Percentiles rank a stretch among this genome's conserved stretches.
These are phyloP conservation scores for Aquilaria yunnanensis DNA, from an alignment of 345 rosid species.

Conservation along the genomic window DNA sequence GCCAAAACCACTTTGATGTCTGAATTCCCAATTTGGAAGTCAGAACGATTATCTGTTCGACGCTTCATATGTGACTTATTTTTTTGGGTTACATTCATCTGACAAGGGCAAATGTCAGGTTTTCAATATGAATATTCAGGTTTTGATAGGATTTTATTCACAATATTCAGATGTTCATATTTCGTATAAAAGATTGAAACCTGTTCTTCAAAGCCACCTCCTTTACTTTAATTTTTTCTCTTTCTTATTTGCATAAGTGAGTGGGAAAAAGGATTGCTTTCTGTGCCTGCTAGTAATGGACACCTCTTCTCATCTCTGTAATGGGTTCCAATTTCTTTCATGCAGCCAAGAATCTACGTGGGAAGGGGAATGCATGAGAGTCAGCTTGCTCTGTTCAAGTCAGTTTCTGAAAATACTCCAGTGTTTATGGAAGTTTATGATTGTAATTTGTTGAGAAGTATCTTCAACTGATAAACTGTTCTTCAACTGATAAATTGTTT, in stretches of 20 bases:
- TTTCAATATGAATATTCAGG: too few relatives aligned
- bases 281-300: conserved; percentile 2
- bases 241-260: neutral
- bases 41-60: neutral
- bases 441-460: conserved; percentile 10
- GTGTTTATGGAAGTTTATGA: conserved; percentile 7
- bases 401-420: conserved; percentile 26
- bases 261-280: neutral
- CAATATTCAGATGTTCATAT: conserved; percentile 3
- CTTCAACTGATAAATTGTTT: conserved; percentile 5
- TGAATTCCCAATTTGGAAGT: too few relatives aligned
- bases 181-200: conserved; percentile 1
- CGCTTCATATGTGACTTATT: too few relatives aligned
- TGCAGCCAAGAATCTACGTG: conserved; percentile 89
- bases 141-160: neutral
- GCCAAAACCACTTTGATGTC: neutral
- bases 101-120: too few relatives aligned
- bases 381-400: conserved; percentile 85
- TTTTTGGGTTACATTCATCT: too few relatives aligned
- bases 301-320: conserved; percentile 15
- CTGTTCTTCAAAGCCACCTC: neutral
- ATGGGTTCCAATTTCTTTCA: conserved; percentile 14
- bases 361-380: conserved; percentile 99
- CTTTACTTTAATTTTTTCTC: neutral
- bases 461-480: conserved; percentile 2